A percentile compares a stretch with the other conserved stretches of the same genome.
Conservation (phyloP, 805 yeast species). For the Clavispora fructus region DNA sequence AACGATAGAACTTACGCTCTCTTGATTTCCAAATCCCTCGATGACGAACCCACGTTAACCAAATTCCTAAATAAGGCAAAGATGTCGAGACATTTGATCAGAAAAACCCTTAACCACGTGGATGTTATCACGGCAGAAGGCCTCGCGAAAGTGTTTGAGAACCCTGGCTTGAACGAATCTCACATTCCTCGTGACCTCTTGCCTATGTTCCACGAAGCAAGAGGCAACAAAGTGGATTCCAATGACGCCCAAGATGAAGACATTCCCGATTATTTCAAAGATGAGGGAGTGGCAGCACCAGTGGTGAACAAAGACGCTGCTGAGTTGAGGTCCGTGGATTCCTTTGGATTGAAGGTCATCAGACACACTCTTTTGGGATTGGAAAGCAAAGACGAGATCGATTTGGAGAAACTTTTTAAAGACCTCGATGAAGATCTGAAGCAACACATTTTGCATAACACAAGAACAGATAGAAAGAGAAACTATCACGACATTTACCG, state of each 20-base stretch:
- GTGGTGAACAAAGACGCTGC: slow-evolving; percentile 52
- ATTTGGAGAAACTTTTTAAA: slow-evolving; percentile 22
- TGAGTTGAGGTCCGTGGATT: slow-evolving; percentile 59
- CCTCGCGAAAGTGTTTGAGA: slow-evolving; percentile 31
- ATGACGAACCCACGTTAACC: slow-evolving; percentile 8
- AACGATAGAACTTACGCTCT: slow-evolving; percentile 61
- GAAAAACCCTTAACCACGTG: slow-evolving; percentile 39
- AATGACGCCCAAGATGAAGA: slow-evolving; percentile 1
- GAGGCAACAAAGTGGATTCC: slow-evolving; percentile 1
- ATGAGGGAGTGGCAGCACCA: slow-evolving; percentile 23
- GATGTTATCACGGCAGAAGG: slow-evolving; percentile 50
- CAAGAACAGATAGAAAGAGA: slow-evolving; percentile 35
- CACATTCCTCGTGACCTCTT: slow-evolving; percentile 32
- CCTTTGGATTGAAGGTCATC: slow-evolving; percentile 73
- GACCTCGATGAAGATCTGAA: slow-evolving; percentile 24
- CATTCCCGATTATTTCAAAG: slow-evolving; percentile 27
- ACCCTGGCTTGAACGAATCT: slow-evolving; percentile 17
- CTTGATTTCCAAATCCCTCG: slow-evolving; percentile 39
- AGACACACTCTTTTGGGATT: slow-evolving; percentile 61
- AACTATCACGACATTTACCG: slow-evolving; percentile 68
- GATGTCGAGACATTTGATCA: slow-evolving; percentile 6
- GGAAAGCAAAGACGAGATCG: slow-evolving; percentile 13
- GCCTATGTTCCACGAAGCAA: slow-evolving; percentile 24
- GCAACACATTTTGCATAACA: slow-evolving; percentile 22
- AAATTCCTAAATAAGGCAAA: slow-evolving; percentile 8